A percentile compares a stretch with the other conserved stretches of the same genome.
phyloP scores from a whole-genome alignment of 768 basidiomycete genomes.

The Amyloporia xantha region DNA sequence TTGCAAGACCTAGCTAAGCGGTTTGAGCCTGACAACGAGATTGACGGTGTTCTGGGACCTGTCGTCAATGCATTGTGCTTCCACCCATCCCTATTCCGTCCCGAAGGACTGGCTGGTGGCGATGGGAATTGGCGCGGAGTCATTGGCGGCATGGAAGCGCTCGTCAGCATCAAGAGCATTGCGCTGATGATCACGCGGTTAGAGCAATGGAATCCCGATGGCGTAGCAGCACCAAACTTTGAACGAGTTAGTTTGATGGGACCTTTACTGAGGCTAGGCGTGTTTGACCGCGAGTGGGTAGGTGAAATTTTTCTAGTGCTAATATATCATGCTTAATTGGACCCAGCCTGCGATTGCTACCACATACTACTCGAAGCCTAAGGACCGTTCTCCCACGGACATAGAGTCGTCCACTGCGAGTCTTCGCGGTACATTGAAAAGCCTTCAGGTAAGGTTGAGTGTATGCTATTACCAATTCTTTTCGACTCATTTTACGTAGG shows the following conservation, averaged over 20 bases:
- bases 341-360: conserved; percentile 65
- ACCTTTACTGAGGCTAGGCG: conserved; percentile 74
- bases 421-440: conserved; percentile 79
- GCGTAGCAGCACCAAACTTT: conserved; percentile 53
- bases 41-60: conserved; percentile 74
- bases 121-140: conserved; percentile 85
- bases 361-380: conserved; percentile 81
- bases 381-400: conserved; percentile 66
- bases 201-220: conserved; percentile 63
- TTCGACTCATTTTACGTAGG: conserved; percentile 26
- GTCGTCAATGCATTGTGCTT: conserved; percentile 57
- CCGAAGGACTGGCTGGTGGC: conserved; percentile 64
- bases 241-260: conserved; percentile 72
- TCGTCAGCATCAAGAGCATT: conserved; percentile 77
- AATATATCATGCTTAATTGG: conserved; percentile 4
- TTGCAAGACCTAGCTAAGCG: conserved; percentile 77
- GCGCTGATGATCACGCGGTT: conserved; percentile 75
- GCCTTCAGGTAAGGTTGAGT: conserved; percentile 57
- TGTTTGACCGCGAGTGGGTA: conserved; percentile 90
- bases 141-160: conserved; percentile 69
- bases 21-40: conserved; percentile 73
- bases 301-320: conserved; percentile 19
- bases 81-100: conserved; percentile 55
- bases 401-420: conserved; percentile 80
- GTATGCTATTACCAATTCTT: neutral